Base-by-base conservation (phyloP, 345 rosid species). In the Passiflora organensis region DNA sequence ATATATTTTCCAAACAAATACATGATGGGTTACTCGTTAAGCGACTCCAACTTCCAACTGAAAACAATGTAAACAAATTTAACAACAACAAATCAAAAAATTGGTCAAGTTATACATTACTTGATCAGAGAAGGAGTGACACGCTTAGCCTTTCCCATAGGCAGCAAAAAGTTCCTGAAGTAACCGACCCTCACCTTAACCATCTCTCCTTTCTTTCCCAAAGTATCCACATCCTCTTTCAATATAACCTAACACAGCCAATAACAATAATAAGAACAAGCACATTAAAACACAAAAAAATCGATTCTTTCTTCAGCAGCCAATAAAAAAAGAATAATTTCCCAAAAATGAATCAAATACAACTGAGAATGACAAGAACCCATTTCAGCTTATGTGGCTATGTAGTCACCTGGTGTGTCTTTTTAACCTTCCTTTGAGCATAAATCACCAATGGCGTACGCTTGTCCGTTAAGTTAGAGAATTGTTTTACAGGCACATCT, bases 181-280 rank as follows among this genome's bases (percentile, higher is more conserved):
- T 43, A 91, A 2, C 98, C 98, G n/a, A 91, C 87, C 67, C 72
- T 88, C 63, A 91, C 98, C 62, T 88, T 85, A 36, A 86, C 48
- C 25, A 91, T 72, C 58, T 88, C 78, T 51, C 96, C 95, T 66
- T 77, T 81, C 72, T 82, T 84, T 14, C 95, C 98, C 79, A 86
- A 74, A 37, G 73, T 42, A 2, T 59, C 51, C 68, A 82, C 86
- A 62, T 91, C 95, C 72, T 88, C 95, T 74, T 86, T 88, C 95
- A 91, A 70, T 48, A 91, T 77, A 49, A 91, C 80, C 96, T 93
- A 18, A 37, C 59, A 34, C 28, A 50, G n/a, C 28, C 22, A 20
- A 43, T 14, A 23, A 18, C 43, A 32, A 49, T n/a, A 28, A 47
- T 24, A 15, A 44, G 56, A 6, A 62, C 50, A 52, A 45, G 54